These are phyloP conservation scores for Lactarius hatsudake DNA, from an alignment of 768 basidiomycete species.

Conservation along the genomic window DNA sequence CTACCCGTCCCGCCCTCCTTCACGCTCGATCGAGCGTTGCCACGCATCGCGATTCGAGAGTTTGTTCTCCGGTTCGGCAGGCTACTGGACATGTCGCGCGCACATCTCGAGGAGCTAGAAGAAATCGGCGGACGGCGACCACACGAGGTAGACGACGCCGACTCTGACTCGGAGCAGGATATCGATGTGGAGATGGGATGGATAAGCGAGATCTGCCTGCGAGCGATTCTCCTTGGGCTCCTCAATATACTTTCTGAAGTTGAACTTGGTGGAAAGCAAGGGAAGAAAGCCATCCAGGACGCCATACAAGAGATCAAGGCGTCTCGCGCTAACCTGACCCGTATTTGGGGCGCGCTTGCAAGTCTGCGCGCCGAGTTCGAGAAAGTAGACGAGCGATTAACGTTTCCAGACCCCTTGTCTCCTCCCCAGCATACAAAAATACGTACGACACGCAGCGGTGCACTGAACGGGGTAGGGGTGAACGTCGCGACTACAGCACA, in stretches of 20 bases:
- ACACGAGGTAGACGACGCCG: constrained; percentile 42
- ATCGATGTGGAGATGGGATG: constrained; percentile 41
- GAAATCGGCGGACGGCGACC: constrained; percentile 38
- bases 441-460: constrained; percentile 47
- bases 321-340: constrained; percentile 54
- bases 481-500: constrained; percentile 50
- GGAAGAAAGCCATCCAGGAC: constrained; percentile 40
- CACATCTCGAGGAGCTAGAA: constrained; percentile 58
- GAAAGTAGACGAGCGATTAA: constrained; percentile 29
- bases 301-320: constrained; percentile 53
- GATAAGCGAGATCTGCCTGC: constrained; percentile 65
- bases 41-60: constrained; percentile 71
- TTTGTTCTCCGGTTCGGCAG: constrained; percentile 64
- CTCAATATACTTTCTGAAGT: constrained; percentile 48
- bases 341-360: constrained; percentile 58
- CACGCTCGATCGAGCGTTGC: constrained; percentile 47
- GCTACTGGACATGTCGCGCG: constrained; percentile 50
- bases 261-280: constrained; percentile 32
- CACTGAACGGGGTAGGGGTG: constrained; percentile 25
- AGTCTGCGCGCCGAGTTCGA: constrained; percentile 42
- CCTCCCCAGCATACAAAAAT: constrained; percentile 43
- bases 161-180: constrained; percentile 27
- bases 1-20: constrained; percentile 42
- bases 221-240: constrained; percentile 59
- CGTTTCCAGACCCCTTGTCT: constrained; percentile 60